A percentile compares a stretch with the other conserved stretches of the same genome.
These are phyloP conservation scores for Tuctoria greenei DNA, from an alignment of 176 grass and related monocot species.

Conservation along the genomic window DNA sequence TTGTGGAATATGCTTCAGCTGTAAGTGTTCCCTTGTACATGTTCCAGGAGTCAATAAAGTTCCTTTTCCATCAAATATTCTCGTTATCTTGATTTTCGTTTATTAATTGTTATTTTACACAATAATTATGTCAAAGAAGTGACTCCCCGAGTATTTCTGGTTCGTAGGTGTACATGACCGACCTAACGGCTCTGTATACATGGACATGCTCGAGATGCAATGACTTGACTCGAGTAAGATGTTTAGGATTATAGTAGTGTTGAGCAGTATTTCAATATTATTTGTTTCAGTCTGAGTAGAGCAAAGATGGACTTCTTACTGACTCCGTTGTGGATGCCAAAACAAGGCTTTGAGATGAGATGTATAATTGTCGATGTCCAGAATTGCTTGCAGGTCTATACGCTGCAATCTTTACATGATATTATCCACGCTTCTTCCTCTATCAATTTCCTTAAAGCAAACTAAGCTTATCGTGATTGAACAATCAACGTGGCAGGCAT, in stretches of 20 bases:
- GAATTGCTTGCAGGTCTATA: constrained; percentile 81
- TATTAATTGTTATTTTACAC: not conserved
- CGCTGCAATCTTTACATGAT: constrained; percentile 17
- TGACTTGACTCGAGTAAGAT: constrained; percentile 68
- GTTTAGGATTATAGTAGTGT: not conserved
- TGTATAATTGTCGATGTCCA: constrained; percentile 83
- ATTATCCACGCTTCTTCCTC: not conserved
- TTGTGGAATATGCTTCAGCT: constrained; percentile 92
- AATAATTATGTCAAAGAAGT: not conserved
- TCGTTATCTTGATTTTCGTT: not conserved
- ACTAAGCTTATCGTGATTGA: constrained; percentile 32
- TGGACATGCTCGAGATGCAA: constrained; percentile 93
- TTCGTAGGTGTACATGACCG: constrained; percentile 60
- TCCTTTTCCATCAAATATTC: not conserved
- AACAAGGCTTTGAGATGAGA: constrained; percentile 83
- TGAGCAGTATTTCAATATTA: not conserved
- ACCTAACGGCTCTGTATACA: constrained; percentile 63
- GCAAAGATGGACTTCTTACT: not conserved
- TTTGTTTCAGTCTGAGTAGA: constrained; percentile 11
- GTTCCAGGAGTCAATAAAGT: not conserved
- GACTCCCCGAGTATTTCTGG: not conserved
- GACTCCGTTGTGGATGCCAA: constrained; percentile 17
- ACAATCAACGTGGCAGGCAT: constrained; percentile 33
- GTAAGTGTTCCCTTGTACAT: constrained; percentile 45
- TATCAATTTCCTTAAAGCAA: constrained; percentile 8